Percentiles rank a stretch among this genome's conserved stretches.
phyloP scores from a whole-genome alignment of 2,329 filamentous ascomycete species.

The Fusarium siculi region DNA sequence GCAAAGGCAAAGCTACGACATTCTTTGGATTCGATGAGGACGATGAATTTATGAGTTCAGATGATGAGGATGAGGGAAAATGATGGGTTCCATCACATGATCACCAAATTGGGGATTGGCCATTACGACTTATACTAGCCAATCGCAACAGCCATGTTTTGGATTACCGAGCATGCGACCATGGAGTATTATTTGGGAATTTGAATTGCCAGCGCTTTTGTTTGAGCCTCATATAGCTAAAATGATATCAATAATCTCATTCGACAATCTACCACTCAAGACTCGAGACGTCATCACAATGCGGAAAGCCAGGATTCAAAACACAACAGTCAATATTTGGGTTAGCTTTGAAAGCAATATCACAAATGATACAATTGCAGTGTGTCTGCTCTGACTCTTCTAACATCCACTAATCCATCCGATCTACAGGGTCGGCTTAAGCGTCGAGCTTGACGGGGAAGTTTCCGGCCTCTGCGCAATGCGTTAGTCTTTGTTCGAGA shows the following conservation, averaged over 20 bases:
- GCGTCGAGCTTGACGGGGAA: constrained; percentile 74
- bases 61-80: constrained; percentile 61
- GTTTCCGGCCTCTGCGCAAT: constrained; percentile 69
- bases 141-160: constrained; percentile 37
- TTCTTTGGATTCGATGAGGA: constrained; percentile 86
- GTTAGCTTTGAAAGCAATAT: constrained; percentile 44
- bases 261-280: constrained; percentile 17
- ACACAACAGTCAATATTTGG: constrained; percentile 39
- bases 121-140: constrained; percentile 9
- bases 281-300: constrained; percentile 22
- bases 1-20: constrained; percentile 54
- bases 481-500: constrained; percentile 43
- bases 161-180: constrained; percentile 41
- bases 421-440: constrained; percentile 52
- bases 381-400: constrained; percentile 47
- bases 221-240: constrained; percentile 23
- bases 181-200: constrained; percentile 23
- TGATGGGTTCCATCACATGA: background rate
- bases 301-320: constrained; percentile 16
- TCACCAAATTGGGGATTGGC: background rate
- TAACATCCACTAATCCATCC: constrained; percentile 41
- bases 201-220: constrained; percentile 31
- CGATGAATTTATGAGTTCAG: constrained; percentile 77
- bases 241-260: constrained; percentile 34
- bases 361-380: constrained; percentile 53